Conservation (phyloP, 23 red algal genomes). For the Chondrus crispus region DNA sequence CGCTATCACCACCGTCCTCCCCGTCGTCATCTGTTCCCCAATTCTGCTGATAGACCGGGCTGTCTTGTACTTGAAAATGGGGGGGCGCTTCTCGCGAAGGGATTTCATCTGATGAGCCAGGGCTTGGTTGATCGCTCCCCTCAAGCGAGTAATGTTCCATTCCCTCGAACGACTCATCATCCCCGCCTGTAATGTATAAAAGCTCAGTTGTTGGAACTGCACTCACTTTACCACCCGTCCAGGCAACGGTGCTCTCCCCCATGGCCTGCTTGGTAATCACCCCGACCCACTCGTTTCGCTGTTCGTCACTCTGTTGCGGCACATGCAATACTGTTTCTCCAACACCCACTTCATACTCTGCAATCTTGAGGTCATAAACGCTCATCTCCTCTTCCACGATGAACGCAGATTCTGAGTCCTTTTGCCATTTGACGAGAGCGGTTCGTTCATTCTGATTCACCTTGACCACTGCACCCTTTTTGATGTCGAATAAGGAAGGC, state of each 20-base stretch:
- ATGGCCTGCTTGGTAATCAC: constrained; percentile 3
- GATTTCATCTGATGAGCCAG: too few species aligned
- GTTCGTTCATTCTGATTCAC: constrained; percentile 52
- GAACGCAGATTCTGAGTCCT: neutral
- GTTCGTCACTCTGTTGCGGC: neutral
- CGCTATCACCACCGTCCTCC: neutral
- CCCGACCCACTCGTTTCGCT: constrained; percentile 39
- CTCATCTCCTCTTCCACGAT: constrained; percentile 42
- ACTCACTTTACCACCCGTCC: constrained; percentile 1
- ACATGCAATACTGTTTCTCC: constrained; percentile 42
- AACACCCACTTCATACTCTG: constrained; percentile 40
- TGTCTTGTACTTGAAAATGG: neutral
- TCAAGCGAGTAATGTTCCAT: too few species aligned
- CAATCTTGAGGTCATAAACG: constrained; percentile 42
- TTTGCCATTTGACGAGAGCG: constrained; percentile 28
- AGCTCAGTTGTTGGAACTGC: neutral
- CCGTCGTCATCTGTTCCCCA: constrained; percentile 16
- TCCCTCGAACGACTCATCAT: neutral
- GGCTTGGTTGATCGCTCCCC: too few species aligned
- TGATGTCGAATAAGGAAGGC: neutral
- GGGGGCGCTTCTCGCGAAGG: too few species aligned
- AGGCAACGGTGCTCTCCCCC: constrained; percentile 32
- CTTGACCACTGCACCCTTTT: constrained; percentile 32
- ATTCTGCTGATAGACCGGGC: neutral
- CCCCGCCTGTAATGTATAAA: neutral